Evolutionary conservation across 202 grass and related monocot species (phyloP).

Genomic region (Alloteropsis angusta): DNA sequence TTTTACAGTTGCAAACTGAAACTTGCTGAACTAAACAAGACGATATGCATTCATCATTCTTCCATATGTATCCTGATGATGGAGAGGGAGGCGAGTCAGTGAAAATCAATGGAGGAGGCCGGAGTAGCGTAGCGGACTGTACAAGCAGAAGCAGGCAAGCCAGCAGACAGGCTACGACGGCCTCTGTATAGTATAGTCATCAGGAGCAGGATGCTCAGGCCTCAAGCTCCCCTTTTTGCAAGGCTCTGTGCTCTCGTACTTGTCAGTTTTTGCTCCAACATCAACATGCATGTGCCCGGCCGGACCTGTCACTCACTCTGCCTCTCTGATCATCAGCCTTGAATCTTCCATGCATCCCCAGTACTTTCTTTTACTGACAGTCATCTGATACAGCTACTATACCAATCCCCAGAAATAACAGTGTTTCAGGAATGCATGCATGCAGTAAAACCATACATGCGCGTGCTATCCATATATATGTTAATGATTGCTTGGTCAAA

Average conservation of each 20-base stretch:
- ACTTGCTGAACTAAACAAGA: not conserved
- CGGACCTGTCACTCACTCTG: not conserved
- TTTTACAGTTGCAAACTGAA: too few relatives aligned
- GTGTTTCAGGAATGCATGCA: not conserved
- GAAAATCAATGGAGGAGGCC: not conserved
- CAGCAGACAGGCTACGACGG: not conserved
- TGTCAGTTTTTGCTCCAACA: constrained; percentile 33
- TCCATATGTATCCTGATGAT: not conserved
- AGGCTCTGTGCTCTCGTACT: constrained; percentile 30
- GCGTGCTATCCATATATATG: too few relatives aligned
- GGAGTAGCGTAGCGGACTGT: not conserved
- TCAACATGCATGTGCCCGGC: not conserved
- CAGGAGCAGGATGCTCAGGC: not conserved
- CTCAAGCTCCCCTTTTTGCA: not conserved
- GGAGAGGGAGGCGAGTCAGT: not conserved
- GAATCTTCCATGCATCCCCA: not conserved
- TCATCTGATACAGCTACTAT: not conserved
- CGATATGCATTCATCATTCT: not conserved
- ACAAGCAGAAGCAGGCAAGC: not conserved
- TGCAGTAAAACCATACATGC: too few relatives aligned
- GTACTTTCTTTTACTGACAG: not conserved
- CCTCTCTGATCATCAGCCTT: not conserved
- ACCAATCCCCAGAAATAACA: constrained; percentile 26
- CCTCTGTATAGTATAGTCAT: not conserved
- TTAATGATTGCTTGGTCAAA: constrained; percentile 26